Conservation (phyloP, 768 basidiomycete species). For the Krasilnikovozyma curviuscula region DNA sequence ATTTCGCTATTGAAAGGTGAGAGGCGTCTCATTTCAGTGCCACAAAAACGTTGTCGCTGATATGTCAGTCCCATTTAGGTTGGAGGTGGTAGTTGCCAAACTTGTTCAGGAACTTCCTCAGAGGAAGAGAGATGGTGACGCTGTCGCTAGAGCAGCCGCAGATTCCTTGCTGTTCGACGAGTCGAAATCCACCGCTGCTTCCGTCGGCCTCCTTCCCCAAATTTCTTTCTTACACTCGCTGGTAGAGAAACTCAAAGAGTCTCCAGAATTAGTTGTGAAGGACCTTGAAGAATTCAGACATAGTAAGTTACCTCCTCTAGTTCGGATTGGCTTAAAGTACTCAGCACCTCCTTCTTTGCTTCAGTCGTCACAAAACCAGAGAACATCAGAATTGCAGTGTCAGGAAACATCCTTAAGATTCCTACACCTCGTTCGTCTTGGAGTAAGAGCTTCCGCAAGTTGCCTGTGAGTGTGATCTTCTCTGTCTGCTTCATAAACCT, state of each 20-base stretch:
- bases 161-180: slow-evolving; percentile 46
- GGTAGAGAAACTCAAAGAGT: slow-evolving; percentile 47
- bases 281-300: slow-evolving; percentile 57
- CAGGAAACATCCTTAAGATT: slow-evolving; percentile 61
- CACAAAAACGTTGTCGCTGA: background rate
- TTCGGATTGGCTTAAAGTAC: background rate
- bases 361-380: slow-evolving; percentile 52
- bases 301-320: slow-evolving; percentile 32
- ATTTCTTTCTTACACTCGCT: slow-evolving; percentile 62
- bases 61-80: slow-evolving; percentile 29
- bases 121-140: slow-evolving; percentile 70
- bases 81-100: slow-evolving; percentile 70
- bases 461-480: slow-evolving; percentile 35
- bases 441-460: slow-evolving; percentile 45
- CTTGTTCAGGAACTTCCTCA: slow-evolving; percentile 76
- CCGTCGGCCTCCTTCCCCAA: slow-evolving; percentile 44
- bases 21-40: background rate
- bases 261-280: slow-evolving; percentile 49
- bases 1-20: slow-evolving; percentile 33
- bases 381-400: slow-evolving; percentile 69
- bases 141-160: slow-evolving; percentile 54
- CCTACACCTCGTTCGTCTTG: slow-evolving; percentile 53
- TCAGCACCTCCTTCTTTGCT: background rate
- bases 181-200: slow-evolving; percentile 21
- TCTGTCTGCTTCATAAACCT: background rate